Conservation (phyloP, 129 eudicot genomes). For the Pseudognaphalium luteoalbum region DNA sequence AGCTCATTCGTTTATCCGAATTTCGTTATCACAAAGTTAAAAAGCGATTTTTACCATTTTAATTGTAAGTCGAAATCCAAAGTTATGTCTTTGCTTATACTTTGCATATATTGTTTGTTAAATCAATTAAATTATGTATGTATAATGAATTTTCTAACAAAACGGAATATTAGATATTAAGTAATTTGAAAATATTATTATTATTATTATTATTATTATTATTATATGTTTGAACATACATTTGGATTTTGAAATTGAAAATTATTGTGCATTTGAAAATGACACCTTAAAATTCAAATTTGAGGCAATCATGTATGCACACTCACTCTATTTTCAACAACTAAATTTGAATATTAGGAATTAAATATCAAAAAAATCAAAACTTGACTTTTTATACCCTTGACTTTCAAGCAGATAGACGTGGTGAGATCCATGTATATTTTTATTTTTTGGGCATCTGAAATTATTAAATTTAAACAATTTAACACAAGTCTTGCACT, state of each 20-base stretch:
- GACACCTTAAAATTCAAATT: conserved; percentile 21
- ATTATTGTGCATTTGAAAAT: conserved; percentile 19
- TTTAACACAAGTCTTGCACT: too few species aligned
- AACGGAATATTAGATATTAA: too few species aligned
- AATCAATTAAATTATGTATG: too few species aligned
- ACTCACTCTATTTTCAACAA: conserved; percentile 23
- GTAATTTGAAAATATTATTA: too few species aligned
- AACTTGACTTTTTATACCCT: conserved; percentile 26
- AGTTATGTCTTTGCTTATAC: not conserved
- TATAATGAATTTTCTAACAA: too few species aligned
- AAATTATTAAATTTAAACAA: too few species aligned
- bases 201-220: not conserved
- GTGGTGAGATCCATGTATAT: conserved; percentile 19
- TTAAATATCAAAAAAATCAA: not conserved
- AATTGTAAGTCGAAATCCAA: too few species aligned
- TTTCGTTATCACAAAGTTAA: too few species aligned
- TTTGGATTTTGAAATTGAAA: conserved; percentile 25
- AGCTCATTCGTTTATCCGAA: too few species aligned
- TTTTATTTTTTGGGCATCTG: too few species aligned
- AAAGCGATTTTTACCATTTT: too few species aligned
- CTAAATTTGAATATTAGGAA: not conserved
- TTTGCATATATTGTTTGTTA: too few species aligned
- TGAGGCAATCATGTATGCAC: conserved; percentile 32
- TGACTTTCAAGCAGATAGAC: conserved; percentile 31
- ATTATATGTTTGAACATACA: not conserved